phyloP scores from a whole-genome alignment of 192 early-diverging fungal genomes.

The Podila minutissima region DNA sequence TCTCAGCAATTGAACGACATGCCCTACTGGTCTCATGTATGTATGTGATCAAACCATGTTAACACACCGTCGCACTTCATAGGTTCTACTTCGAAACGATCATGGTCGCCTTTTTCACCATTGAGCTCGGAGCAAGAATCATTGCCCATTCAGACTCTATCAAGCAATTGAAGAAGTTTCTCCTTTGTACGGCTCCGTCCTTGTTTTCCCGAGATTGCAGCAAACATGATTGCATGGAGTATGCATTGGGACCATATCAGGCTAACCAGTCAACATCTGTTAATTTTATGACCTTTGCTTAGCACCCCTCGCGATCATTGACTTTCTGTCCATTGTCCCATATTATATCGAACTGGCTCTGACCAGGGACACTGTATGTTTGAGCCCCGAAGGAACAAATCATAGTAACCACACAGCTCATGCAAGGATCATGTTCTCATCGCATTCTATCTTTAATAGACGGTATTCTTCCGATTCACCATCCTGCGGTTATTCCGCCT shows the following conservation, averaged over 20 bases:
- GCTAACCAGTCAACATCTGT: background rate
- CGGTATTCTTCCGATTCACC: constrained; percentile 77
- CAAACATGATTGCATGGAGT: background rate
- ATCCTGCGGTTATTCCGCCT: constrained; percentile 78
- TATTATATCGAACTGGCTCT: constrained; percentile 78
- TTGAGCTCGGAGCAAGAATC: constrained; percentile 74
- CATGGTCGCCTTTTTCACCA: constrained; percentile 75
- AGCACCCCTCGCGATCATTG: constrained; percentile 72
- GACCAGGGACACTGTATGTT: constrained; percentile 57
- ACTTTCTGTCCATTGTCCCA: constrained; percentile 79
- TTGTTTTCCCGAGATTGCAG: background rate
- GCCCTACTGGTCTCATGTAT: background rate
- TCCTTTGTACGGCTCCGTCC: constrained; percentile 39
- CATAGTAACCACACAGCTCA: background rate
- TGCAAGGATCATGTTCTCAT: background rate
- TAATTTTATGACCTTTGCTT: background rate
- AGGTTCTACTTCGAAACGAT: constrained; percentile 72
- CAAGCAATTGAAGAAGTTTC: constrained; percentile 62
- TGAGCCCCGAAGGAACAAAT: background rate
- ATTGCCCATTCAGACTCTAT: constrained; percentile 75
- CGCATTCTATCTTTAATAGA: constrained; percentile 15
- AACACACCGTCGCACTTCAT: background rate
- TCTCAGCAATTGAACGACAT: too few relatives aligned
- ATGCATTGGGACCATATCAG: background rate
- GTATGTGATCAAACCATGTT: background rate